Percentiles rank a stretch among this genome's conserved stretches.
Evolutionary conservation across 2,329 filamentous ascomycete species (phyloP).

Genomic region (Xylaria sp.): DNA sequence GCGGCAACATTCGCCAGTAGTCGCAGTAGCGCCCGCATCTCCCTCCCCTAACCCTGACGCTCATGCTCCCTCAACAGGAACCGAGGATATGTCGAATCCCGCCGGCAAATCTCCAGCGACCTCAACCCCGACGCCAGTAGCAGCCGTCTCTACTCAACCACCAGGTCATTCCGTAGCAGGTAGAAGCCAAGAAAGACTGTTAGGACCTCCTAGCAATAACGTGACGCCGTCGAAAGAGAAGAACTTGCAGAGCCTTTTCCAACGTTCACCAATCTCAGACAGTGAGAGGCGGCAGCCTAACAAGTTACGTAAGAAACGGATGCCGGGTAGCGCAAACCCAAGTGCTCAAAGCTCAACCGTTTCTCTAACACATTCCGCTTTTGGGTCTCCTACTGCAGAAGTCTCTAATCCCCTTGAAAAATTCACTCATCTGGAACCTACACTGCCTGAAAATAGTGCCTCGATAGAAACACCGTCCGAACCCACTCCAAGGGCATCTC

Average conservation of each 20-base stretch:
- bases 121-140: slow-evolving; percentile 49
- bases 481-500: slow-evolving; percentile 59
- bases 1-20: slow-evolving; percentile 48
- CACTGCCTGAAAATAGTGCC: slow-evolving; percentile 42
- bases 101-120: slow-evolving; percentile 45
- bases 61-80: slow-evolving; percentile 50
- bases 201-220: slow-evolving; percentile 56
- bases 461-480: slow-evolving; percentile 55
- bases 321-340: slow-evolving; percentile 79
- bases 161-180: slow-evolving; percentile 51
- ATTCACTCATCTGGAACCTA: slow-evolving; percentile 38
- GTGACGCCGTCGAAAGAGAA: slow-evolving; percentile 73
- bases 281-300: slow-evolving; percentile 81
- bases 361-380: slow-evolving; percentile 68
- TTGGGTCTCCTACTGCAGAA: slow-evolving; percentile 61
- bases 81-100: slow-evolving; percentile 45
- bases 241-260: slow-evolving; percentile 75
- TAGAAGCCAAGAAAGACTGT: slow-evolving; percentile 62
- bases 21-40: slow-evolving; percentile 58
- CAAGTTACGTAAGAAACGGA: slow-evolving; percentile 88
- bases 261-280: slow-evolving; percentile 72
- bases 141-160: slow-evolving; percentile 45
- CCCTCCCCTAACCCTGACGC: slow-evolving; percentile 59
- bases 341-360: slow-evolving; percentile 92
- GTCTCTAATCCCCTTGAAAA: slow-evolving; percentile 60